Evolutionary conservation across 2,329 filamentous ascomycete species (phyloP).

Genomic region (Emergomyces orientalis): DNA sequence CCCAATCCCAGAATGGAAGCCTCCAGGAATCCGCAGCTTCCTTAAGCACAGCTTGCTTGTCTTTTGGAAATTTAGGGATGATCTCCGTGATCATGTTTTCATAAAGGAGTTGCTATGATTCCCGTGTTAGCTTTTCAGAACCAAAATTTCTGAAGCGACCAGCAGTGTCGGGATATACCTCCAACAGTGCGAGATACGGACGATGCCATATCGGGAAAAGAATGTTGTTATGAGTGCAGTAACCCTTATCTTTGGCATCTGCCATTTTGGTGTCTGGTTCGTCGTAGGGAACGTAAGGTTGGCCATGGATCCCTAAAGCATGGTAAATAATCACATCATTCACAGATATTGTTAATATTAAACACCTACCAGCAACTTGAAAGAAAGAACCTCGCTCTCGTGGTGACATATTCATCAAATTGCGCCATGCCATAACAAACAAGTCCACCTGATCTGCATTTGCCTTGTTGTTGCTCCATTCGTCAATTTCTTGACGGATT

Average conservation of each 20-base stretch:
- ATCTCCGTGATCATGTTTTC: slow-evolving; percentile 27
- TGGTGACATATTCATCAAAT: slow-evolving; percentile 5
- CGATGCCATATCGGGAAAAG: slow-evolving; percentile 78
- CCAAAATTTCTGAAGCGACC: background rate
- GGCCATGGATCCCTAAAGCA: slow-evolving; percentile 62
- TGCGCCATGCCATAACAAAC: slow-evolving; percentile 7
- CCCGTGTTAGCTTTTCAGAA: background rate
- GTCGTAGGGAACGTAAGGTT: slow-evolving; percentile 54
- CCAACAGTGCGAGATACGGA: slow-evolving; percentile 58
- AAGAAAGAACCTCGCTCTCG: slow-evolving; percentile 4
- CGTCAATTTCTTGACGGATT: slow-evolving; percentile 8
- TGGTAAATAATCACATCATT: background rate
- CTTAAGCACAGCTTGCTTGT: slow-evolving; percentile 36
- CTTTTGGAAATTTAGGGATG: slow-evolving; percentile 33
- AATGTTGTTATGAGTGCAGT: slow-evolving; percentile 66
- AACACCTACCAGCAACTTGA: slow-evolving; percentile 7
- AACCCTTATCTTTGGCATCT: slow-evolving; percentile 27
- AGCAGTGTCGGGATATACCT: slow-evolving; percentile 34
- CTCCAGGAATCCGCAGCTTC: slow-evolving; percentile 35
- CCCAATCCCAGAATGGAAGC: slow-evolving; percentile 46
- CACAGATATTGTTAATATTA: background rate
- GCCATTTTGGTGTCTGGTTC: slow-evolving; percentile 46
- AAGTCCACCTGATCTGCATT: slow-evolving; percentile 4
- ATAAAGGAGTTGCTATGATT: slow-evolving; percentile 32
- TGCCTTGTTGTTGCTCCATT: slow-evolving; percentile 5